These are phyloP conservation scores for Malus sylvestris DNA, from an alignment of 306 rosid genomes.

Conservation along the genomic window DNA sequence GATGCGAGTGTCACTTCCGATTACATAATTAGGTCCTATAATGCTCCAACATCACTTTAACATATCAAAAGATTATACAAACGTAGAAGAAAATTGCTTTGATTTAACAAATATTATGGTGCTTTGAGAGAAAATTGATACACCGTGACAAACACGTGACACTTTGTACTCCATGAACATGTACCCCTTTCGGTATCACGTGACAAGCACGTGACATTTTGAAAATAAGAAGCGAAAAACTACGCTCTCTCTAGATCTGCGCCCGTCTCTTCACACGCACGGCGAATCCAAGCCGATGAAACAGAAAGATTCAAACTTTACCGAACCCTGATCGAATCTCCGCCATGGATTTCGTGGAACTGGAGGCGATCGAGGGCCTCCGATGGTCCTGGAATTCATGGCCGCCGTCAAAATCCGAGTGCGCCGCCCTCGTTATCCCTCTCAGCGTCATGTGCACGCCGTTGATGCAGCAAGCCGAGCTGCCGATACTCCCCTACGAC, in stretches of 20 bases:
- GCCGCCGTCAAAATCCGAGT: slow-evolving; percentile 53
- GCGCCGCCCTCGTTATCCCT: slow-evolving; percentile 48
- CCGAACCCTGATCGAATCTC: background rate
- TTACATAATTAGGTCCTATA: no score
- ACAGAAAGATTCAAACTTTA: background rate
- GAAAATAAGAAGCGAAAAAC: background rate
- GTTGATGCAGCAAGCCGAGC: slow-evolving; percentile 49
- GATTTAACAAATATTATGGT: no score
- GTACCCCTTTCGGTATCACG: background rate
- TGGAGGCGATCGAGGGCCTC: slow-evolving; percentile 90
- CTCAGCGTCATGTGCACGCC: slow-evolving; percentile 75
- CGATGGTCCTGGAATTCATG: slow-evolving; percentile 97
- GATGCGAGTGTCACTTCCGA: no score
- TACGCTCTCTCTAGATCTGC: background rate
- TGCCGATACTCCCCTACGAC: slow-evolving; percentile 72
- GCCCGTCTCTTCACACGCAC: background rate
- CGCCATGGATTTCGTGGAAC: slow-evolving; percentile 68
- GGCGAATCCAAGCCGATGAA: background rate
- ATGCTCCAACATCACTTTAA: no score
- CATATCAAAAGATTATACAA: no score
- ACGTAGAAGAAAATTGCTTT: no score
- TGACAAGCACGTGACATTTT: background rate
- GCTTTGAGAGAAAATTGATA: no score
- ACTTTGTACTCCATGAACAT: background rate
- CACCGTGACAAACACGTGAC: background rate